These are phyloP conservation scores for Vanderwaltozyma polyspora DNA, from an alignment of 805 yeast species.

Conservation along the genomic window DNA sequence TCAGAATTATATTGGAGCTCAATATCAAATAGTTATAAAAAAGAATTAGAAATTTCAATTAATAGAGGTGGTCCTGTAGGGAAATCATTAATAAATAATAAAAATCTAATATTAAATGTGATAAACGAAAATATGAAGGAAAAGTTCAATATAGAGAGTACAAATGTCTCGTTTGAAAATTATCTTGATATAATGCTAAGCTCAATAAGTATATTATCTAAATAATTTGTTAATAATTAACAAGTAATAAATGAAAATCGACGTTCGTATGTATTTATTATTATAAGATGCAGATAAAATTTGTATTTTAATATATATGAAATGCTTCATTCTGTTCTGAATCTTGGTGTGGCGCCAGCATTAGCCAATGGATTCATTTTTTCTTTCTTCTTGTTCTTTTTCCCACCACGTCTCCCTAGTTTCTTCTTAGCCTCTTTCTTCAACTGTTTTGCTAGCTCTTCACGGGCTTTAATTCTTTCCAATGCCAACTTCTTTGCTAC, in stretches of 20 bases:
- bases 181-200: conserved; percentile 14
- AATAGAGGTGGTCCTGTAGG: conserved; percentile 29
- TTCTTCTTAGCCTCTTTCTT: conserved; percentile 24
- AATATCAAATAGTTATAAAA: conserved; percentile 16
- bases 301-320: background rate
- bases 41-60: conserved; percentile 23
- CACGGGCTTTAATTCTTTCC: conserved; percentile 17
- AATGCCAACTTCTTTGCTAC: conserved; percentile 17
- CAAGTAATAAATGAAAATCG: no score
- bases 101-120: conserved; percentile 11
- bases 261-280: no score
- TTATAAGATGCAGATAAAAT: background rate
- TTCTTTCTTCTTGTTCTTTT: conserved; percentile 23
- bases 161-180: conserved; percentile 2
- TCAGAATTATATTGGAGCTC: conserved; percentile 16
- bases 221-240: no score
- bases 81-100: conserved; percentile 17
- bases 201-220: conserved; percentile 11
- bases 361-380: conserved; percentile 11
- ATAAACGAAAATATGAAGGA: conserved; percentile 14
- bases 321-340: conserved; percentile 10
- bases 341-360: conserved; percentile 11
- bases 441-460: conserved; percentile 12
- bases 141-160: conserved; percentile 3
- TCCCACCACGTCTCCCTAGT: conserved; percentile 29